These are phyloP conservation scores for Neonectria faginata DNA, from an alignment of 2,329 filamentous ascomycete species.

Conservation along the genomic window DNA sequence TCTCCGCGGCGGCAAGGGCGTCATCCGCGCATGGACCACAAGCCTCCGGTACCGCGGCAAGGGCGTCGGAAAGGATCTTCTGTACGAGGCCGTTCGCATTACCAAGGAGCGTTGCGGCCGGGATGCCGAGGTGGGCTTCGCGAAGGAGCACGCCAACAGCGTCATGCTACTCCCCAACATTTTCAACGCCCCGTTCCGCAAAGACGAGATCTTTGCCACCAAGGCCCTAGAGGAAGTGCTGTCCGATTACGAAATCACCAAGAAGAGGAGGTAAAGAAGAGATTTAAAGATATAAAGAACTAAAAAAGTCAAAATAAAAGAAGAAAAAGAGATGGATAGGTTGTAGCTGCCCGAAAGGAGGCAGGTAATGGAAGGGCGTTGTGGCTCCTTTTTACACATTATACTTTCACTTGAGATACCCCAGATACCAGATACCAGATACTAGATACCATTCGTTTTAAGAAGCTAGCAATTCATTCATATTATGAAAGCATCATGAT, in stretches of 20 bases:
- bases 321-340: neutral
- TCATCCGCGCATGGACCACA: slow-evolving; percentile 88
- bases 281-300: neutral
- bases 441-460: slow-evolving; percentile 41
- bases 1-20: slow-evolving; percentile 70
- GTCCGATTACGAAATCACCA: slow-evolving; percentile 59
- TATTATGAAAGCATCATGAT: slow-evolving; percentile 24
- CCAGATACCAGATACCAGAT: slow-evolving; percentile 35
- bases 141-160: slow-evolving; percentile 81
- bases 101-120: slow-evolving; percentile 77
- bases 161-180: slow-evolving; percentile 69
- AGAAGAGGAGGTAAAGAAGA: slow-evolving; percentile 58
- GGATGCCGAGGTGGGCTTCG: slow-evolving; percentile 77
- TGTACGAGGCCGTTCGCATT: slow-evolving; percentile 77
- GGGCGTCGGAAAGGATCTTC: slow-evolving; percentile 77
- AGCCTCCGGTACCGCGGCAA: slow-evolving; percentile 74
- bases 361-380: slow-evolving; percentile 38
- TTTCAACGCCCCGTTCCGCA: slow-evolving; percentile 72
- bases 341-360: slow-evolving; percentile 11
- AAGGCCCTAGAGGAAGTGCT: slow-evolving; percentile 64
- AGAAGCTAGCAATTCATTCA: slow-evolving; percentile 34
- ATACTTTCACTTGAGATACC: slow-evolving; percentile 48
- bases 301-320: neutral
- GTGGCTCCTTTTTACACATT: slow-evolving; percentile 33
- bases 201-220: slow-evolving; percentile 68